Evolutionary conservation across 83 land plant species (phyloP), one percentile per base, ranked within the genome.

Genomic region (Isoetes engelmannii): DNA sequence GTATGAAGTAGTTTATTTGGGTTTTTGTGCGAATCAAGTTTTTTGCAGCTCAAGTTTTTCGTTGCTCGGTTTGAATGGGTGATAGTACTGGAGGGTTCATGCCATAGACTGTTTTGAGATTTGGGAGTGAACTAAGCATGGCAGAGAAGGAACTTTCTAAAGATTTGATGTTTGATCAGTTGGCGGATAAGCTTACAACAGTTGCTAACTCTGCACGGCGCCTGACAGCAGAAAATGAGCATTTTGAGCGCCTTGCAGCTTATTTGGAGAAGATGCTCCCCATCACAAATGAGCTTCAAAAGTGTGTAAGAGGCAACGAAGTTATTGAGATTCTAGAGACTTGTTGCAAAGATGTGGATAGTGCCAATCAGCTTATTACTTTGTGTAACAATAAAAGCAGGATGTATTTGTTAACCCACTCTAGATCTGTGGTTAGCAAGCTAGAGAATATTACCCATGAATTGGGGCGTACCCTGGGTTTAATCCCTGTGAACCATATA

Each of bases 381-480:
- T 21, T 57, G 60, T 79, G 82, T 56, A 67, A 58, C 13, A 79
- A 55, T 60, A 75, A 69, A 48, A 75, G 79, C 75, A 72, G 75
- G 19, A 74, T 79, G 19, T 75, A 79, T 20, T 72, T 79, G 8
- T 66, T 72, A 17, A 75, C 68, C 5, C 79, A 79, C 61, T 75
- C 72, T 10, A 76, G 74, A 13, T 44, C 65, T 6, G 63, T 82
- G 37, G 70, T 76, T 28, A 56, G 48, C 57, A 71, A 72, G 72
- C 74, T 82, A 6, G 79, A 71, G 56, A 70, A 62, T 68, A 69
- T 75, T 9, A 63, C 78, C 2, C 84, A 79, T 69, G 55, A 67
- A 48, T 61, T 82, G 71, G 84, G 84, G 51, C 69, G 71, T 44
- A 82, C 63, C 58, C 67, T 82, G 82, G 44, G 71, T 42, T 65